Percentiles rank a stretch among this genome's conserved stretches.
These are phyloP conservation scores for Apiospora hydei DNA, from an alignment of 2,329 filamentous ascomycete species.

Conservation along the genomic window DNA sequence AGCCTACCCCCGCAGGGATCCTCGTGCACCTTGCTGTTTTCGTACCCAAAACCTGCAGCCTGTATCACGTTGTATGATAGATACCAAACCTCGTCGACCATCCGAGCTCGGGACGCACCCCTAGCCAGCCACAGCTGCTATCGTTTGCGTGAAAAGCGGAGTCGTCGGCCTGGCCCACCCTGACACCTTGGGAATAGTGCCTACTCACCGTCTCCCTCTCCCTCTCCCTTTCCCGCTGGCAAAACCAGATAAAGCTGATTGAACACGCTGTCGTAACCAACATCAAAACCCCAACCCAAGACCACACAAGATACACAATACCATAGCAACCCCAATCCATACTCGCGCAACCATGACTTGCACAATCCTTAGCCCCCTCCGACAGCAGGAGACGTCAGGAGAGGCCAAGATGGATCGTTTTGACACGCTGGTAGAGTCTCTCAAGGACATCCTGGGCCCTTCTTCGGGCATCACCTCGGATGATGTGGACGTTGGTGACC, in stretches of 20 bases:
- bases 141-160: slow-evolving; percentile 10
- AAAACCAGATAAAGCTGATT: not conserved
- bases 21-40: slow-evolving; percentile 1
- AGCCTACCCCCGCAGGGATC: slow-evolving; percentile 1
- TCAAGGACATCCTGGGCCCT: slow-evolving; percentile 78
- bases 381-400: not conserved
- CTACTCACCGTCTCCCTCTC: not conserved
- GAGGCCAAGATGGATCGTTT: slow-evolving; percentile 57
- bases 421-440: slow-evolving; percentile 73
- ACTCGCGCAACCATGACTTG: not conserved
- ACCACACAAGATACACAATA: not conserved
- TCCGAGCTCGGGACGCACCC: slow-evolving; percentile 1
- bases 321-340: not conserved
- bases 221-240: not conserved
- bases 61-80: slow-evolving; percentile 10
- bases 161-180: slow-evolving; percentile 14
- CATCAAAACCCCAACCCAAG: not conserved
- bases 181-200: slow-evolving; percentile 1
- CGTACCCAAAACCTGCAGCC: slow-evolving; percentile 1
- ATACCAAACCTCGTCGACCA: not conserved
- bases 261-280: not conserved
- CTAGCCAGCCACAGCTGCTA: not conserved
- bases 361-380: not conserved
- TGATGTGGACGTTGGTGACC: slow-evolving; percentile 77
- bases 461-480: slow-evolving; percentile 83